Evolutionary conservation across 441 rosid species (phyloP).

Genomic region (Isatis lusitanica): DNA sequence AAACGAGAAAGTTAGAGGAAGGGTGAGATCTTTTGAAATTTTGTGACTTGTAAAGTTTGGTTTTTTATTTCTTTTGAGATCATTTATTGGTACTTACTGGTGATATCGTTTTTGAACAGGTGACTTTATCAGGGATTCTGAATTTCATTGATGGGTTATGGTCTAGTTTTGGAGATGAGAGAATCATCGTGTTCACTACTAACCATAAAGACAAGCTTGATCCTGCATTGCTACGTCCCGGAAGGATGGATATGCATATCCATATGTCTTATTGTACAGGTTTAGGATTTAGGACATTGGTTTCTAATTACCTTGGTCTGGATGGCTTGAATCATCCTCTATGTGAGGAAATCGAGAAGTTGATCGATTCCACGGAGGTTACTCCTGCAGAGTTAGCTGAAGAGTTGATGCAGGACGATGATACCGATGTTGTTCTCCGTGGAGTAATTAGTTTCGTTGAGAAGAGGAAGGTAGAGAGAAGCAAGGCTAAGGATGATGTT

Average conservation of each 20-base stretch:
- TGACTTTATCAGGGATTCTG: conserved; percentile 52
- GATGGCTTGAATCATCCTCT: conserved; percentile 37
- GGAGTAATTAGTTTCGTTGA: conserved; percentile 50
- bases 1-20: background rate
- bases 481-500: conserved; percentile 5
- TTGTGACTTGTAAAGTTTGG: background rate
- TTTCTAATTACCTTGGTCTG: conserved; percentile 49
- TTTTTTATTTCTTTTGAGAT: background rate
- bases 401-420: conserved; percentile 53
- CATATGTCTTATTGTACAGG: conserved; percentile 58
- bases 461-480: conserved; percentile 40
- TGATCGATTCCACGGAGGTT: conserved; percentile 36
- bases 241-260: conserved; percentile 78
- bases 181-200: conserved; percentile 65
- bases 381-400: conserved; percentile 73
- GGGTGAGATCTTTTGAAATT: background rate
- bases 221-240: conserved; percentile 66
- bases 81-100: background rate
- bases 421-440: conserved; percentile 43
- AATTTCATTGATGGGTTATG: conserved; percentile 72
- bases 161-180: conserved; percentile 71
- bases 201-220: conserved; percentile 64
- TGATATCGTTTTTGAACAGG: conserved; percentile 12
- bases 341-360: conserved; percentile 41
- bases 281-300: conserved; percentile 49